Conservation (phyloP, 495 filamentous ascomycete species). For the Cercophora scortea region DNA sequence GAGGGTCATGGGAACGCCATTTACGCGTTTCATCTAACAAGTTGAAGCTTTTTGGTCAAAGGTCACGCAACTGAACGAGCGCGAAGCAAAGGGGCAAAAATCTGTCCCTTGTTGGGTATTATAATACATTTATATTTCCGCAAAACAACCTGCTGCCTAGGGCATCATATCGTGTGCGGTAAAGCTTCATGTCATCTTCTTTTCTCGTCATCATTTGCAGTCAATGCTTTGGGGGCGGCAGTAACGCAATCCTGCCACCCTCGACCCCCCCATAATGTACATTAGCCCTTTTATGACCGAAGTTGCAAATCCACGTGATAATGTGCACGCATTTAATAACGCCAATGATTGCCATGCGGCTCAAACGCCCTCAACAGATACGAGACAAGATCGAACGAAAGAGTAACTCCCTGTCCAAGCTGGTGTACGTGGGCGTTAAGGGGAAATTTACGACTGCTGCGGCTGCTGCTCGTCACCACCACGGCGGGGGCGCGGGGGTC, state of each 20-base stretch:
- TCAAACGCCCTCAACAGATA: slow-evolving; percentile 10
- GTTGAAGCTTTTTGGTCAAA: not conserved
- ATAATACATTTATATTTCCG: too few species aligned
- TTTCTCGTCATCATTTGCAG: too few species aligned
- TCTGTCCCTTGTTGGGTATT: too few species aligned
- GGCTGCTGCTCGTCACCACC: slow-evolving; percentile 12
- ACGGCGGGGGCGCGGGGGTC: slow-evolving; percentile 14
- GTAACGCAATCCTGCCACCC: not conserved
- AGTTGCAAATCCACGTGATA: slow-evolving; percentile 8
- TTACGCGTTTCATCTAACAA: slow-evolving; percentile 22
- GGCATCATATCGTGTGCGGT: too few species aligned
- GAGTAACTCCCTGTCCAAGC: too few species aligned
- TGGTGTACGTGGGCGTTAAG: too few species aligned
- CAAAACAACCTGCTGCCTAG: too few species aligned
- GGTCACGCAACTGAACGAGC: too few species aligned
- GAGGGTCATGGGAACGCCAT: slow-evolving; percentile 39
- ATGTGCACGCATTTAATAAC: slow-evolving; percentile 8
- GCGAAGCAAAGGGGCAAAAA: too few species aligned
- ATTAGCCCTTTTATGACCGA: slow-evolving; percentile 5
- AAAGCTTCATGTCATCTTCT: too few species aligned
- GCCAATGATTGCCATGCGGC: too few species aligned
- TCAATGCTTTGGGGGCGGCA: too few species aligned
- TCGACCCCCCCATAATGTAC: slow-evolving; percentile 8
- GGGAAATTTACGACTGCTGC: slow-evolving; percentile 1
- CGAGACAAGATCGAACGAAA: slow-evolving; percentile 11